phyloP scores from a whole-genome alignment of 2,329 filamentous ascomycete genomes.

The Geosmithia flava region DNA sequence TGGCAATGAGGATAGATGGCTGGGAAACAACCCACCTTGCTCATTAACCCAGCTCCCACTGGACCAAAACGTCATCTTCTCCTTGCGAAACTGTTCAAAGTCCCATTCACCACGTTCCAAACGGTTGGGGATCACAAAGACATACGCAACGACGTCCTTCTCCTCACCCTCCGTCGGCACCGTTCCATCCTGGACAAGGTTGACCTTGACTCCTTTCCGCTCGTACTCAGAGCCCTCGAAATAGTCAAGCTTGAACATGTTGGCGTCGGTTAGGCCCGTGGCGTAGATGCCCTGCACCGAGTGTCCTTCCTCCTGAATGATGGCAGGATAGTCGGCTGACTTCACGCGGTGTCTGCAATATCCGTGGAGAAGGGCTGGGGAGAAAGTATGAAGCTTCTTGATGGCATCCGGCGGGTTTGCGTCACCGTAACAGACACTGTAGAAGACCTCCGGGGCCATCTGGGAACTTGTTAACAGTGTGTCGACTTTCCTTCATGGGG shows the following conservation, averaged over 20 bases:
- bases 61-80: conserved; percentile 52
- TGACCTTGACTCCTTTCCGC: conserved; percentile 41
- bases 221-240: conserved; percentile 75
- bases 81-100: conserved; percentile 66
- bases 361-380: conserved; percentile 62
- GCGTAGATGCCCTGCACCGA: conserved; percentile 66
- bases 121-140: conserved; percentile 36
- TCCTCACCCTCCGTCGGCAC: conserved; percentile 19
- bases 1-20: not conserved
- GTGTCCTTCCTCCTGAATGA: conserved; percentile 43
- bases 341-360: conserved; percentile 61
- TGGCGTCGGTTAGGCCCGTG: conserved; percentile 63
- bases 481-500: not conserved
- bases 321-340: conserved; percentile 67
- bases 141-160: conserved; percentile 49
- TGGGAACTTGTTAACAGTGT: conserved; percentile 5
- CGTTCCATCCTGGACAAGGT: conserved; percentile 25
- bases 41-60: conserved; percentile 33
- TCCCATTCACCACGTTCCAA: conserved; percentile 78
- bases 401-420: conserved; percentile 33
- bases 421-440: conserved; percentile 65
- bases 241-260: conserved; percentile 61
- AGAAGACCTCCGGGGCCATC: conserved; percentile 83
- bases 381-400: conserved; percentile 46
- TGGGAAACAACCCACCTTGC: conserved; percentile 16